Base-by-base conservation (phyloP, 2,329 filamentous ascomycete genomes). In the Pseudogymnoascus sp. region DNA sequence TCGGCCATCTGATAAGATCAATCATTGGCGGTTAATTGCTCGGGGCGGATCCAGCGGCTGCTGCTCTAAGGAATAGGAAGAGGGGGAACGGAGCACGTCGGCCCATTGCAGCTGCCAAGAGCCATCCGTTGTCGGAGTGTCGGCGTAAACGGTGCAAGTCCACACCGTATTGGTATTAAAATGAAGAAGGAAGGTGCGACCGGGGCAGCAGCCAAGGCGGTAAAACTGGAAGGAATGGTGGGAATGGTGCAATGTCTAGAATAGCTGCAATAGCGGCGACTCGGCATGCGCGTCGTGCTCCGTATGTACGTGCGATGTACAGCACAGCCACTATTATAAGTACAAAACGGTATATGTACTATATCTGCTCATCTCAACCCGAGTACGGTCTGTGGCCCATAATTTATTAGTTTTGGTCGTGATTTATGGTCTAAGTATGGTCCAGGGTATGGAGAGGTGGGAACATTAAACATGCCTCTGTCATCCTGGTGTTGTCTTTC, bases 211-310 rank as follows among this genome's bases (percentile, higher is more conserved):
- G 29, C 29, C 16, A 55, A 55, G 49, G 31, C 16, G 29, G 49
- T 35, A 55, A 35, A 55, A 55, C 4, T 21, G 16, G n/a, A 16
- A 55, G 49, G 49, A 12, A 35, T 7, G n/a, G 8, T 19, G 26
- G 12, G n/a, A 19, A 52, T 10, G 14, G 14, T 29, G 26, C 11
- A 11, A 33, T 33, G 4, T 55, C 12, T 29, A 29, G n/a, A 55
- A 55, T 55, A 35, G 49, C 16, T 29, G 49, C 49, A 55, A 55
- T 55, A 55, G 49, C 49, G 29, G 49, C 49, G n/a, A 55, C 16
- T 33, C 49, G 33, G 21, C 49, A 55, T 35, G n/a, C 49, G 31
- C n/a, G 19, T 55, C 10, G 49, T 33, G 19, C 45, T 33, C 11
- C 1, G 41, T 26, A 45, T 26, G 43, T 49, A 8, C 14, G 6